A percentile compares a stretch with the other conserved stretches of the same genome.
phyloP scores from a whole-genome alignment of 2,329 filamentous ascomycete genomes.

The Chaetomium globosum region DNA sequence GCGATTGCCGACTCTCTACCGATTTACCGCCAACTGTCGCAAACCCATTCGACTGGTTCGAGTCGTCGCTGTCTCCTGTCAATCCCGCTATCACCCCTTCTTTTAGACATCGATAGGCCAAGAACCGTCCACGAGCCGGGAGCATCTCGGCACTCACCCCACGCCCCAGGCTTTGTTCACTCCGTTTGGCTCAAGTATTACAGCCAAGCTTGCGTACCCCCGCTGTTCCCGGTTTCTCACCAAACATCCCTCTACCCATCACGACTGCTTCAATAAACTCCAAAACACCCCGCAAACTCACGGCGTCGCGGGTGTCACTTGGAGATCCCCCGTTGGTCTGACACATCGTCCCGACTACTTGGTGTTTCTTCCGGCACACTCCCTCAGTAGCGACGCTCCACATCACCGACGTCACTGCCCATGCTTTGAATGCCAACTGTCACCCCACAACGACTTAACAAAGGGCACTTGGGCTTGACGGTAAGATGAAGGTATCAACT shows the following conservation, averaged over 20 bases:
- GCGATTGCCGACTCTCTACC: conserved; percentile 5
- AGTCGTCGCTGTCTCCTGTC: conserved; percentile 17
- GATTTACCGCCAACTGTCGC: conserved; percentile 9
- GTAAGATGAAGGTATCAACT: conserved; percentile 32
- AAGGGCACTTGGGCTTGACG: neutral
- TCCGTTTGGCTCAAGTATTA: conserved; percentile 15
- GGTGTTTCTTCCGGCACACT: neutral
- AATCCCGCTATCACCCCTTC: neutral
- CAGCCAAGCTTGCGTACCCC: conserved; percentile 21
- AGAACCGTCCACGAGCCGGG: conserved; percentile 17
- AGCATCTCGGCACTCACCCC: conserved; percentile 27
- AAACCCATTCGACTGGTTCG: conserved; percentile 6
- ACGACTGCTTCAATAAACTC: neutral
- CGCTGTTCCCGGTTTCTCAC: conserved; percentile 18
- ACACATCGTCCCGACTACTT: neutral
- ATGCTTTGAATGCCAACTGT: neutral
- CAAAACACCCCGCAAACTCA: neutral
- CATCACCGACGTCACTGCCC: conserved; percentile 17
- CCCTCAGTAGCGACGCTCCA: conserved; percentile 9
- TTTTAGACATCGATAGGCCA: conserved; percentile 23
- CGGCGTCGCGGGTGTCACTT: neutral
- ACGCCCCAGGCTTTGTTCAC: conserved; percentile 10
- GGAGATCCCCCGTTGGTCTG: neutral
- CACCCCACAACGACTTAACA: conserved; percentile 5
- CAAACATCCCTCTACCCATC: conserved; percentile 4